These are phyloP conservation scores for Cardamine occulta DNA, from an alignment of 345 rosid species.

Conservation along the genomic window DNA sequence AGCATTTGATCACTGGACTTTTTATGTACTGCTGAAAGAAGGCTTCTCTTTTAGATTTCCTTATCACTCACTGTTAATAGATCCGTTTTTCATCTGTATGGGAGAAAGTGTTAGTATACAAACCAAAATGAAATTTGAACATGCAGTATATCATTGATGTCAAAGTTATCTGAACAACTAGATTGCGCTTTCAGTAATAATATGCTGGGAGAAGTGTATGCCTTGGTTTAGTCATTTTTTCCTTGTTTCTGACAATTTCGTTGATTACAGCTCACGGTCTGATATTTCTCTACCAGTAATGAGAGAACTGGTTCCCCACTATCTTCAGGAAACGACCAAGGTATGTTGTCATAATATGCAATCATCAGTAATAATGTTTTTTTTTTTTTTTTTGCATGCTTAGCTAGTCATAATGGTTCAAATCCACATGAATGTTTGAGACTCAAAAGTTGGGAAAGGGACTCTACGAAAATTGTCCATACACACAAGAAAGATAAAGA, in stretches of 20 bases:
- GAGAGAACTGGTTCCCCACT: slow-evolving; percentile 96
- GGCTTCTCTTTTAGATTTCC: slow-evolving; percentile 28
- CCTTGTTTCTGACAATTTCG: slow-evolving; percentile 13
- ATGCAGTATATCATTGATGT: slow-evolving; percentile 19
- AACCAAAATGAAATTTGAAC: slow-evolving; percentile 28
- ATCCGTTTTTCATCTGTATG: slow-evolving; percentile 9
- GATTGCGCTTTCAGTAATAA: slow-evolving; percentile 14
- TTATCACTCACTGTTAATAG: slow-evolving; percentile 20
- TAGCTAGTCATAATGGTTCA: slow-evolving; percentile 7
- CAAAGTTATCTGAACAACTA: slow-evolving; percentile 28
- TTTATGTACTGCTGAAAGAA: slow-evolving; percentile 28
- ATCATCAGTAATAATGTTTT: not conserved
- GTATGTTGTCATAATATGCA: slow-evolving; percentile 50
- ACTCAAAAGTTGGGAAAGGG: slow-evolving; percentile 22
- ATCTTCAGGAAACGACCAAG: slow-evolving; percentile 91
- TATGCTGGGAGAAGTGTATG: slow-evolving; percentile 14
- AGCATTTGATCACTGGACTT: slow-evolving; percentile 8
- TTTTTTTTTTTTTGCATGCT: not conserved
- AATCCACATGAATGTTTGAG: slow-evolving; percentile 19
- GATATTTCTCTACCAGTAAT: slow-evolving; percentile 93
- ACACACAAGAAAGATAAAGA: slow-evolving; percentile 7
- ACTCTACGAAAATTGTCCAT: slow-evolving; percentile 5
- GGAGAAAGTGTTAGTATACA: slow-evolving; percentile 21
- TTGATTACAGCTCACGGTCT: slow-evolving; percentile 70
- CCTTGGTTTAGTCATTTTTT: slow-evolving; percentile 16